Evolutionary conservation across 768 basidiomycete genomes (phyloP).

Genomic region (Termitomyces sp.): DNA sequence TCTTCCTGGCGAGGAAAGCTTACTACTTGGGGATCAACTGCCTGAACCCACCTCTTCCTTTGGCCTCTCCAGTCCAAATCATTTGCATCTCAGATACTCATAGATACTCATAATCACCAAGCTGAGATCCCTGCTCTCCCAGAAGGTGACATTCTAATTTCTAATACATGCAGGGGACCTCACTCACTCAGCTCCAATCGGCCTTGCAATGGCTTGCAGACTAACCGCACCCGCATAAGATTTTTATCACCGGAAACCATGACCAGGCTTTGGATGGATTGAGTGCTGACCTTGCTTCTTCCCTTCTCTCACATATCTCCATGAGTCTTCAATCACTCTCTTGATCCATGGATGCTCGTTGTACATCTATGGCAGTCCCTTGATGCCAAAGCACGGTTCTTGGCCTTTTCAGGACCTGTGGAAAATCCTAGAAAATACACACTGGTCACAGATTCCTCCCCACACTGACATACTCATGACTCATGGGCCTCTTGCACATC

Average conservation of each 20-base stretch:
- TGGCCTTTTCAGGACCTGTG: constrained; percentile 36
- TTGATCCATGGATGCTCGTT: constrained; percentile 26
- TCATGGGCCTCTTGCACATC: constrained; percentile 36
- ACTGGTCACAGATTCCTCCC: constrained; percentile 27
- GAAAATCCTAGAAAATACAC: background rate
- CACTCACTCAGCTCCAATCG: constrained; percentile 29
- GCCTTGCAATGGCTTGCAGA: constrained; percentile 22
- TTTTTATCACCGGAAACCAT: constrained; percentile 44
- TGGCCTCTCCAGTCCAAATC: constrained; percentile 17
- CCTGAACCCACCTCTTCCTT: background rate
- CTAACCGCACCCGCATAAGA: constrained; percentile 34
- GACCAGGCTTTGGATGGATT: constrained; percentile 27
- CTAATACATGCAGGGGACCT: constrained; percentile 39
- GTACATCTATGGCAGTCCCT: constrained; percentile 35
- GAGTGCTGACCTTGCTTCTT: constrained; percentile 14
- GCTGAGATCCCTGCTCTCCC: constrained; percentile 24
- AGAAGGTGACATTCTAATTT: constrained; percentile 36
- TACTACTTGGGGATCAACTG: background rate
- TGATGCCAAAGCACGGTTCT: constrained; percentile 31
- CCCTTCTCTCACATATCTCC: constrained; percentile 33
- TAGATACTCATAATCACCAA: constrained; percentile 32
- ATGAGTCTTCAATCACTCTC: constrained; percentile 26
- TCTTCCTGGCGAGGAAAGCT: background rate
- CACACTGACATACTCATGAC: constrained; percentile 38
- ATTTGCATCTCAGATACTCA: constrained; percentile 40